phyloP scores from a whole-genome alignment of 164 flowering plant species.

The Sextonia rubra region DNA sequence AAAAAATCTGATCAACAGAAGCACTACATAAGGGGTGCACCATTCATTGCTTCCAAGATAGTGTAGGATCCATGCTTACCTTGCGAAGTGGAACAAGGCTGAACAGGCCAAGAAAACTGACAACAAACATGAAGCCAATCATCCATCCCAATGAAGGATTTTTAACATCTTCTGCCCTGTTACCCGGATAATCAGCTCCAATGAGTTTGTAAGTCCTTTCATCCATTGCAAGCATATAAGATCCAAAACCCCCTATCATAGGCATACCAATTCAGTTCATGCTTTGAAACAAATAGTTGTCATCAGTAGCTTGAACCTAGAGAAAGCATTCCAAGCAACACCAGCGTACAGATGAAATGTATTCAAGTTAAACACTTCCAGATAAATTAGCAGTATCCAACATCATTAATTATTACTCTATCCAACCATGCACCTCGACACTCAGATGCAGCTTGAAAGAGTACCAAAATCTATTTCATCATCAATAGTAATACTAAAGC shows the following conservation, averaged over 20 bases:
- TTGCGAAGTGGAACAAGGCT: constrained; percentile 95
- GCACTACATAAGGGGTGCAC: neutral
- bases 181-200: constrained; percentile 87
- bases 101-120: constrained; percentile 91
- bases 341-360: neutral
- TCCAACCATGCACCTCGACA: neutral
- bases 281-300: neutral
- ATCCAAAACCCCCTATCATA: constrained; percentile 86
- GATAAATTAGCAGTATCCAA: neutral
- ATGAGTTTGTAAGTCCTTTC: constrained; percentile 82
- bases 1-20: neutral
- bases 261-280: neutral
- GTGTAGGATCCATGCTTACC: constrained; percentile 40
- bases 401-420: neutral
- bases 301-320: neutral
- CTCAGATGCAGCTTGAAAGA: neutral
- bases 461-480: neutral
- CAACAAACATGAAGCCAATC: constrained; percentile 87
- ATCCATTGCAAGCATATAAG: constrained; percentile 85
- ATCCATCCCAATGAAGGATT: constrained; percentile 91
- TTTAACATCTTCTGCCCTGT: constrained; percentile 78
- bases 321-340: neutral
- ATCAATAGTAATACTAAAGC: neutral
- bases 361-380: neutral
- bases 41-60: neutral